phyloP scores from a whole-genome alignment of 192 early-diverging fungal genomes.

The Backusella mclennaniae region DNA sequence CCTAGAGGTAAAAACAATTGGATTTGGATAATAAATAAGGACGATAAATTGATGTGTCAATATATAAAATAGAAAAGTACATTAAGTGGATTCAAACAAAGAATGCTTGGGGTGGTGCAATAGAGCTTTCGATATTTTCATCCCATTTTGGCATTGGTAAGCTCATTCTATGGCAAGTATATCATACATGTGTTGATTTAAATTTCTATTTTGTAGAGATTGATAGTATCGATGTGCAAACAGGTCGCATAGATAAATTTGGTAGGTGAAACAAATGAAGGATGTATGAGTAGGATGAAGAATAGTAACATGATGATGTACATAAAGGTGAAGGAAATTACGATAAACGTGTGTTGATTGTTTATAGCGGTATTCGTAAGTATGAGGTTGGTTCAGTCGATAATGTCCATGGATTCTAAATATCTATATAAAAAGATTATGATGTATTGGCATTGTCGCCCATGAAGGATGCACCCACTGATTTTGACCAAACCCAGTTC shows the following conservation, averaged over 20 bases:
- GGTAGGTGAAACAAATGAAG: slow-evolving; percentile 39
- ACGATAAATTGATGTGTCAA: background rate
- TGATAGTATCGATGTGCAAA: slow-evolving; percentile 71
- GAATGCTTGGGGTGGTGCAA: slow-evolving; percentile 79
- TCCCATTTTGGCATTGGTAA: slow-evolving; percentile 57
- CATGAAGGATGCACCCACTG: slow-evolving; percentile 41
- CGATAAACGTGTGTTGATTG: slow-evolving; percentile 41
- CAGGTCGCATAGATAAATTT: slow-evolving; percentile 68
- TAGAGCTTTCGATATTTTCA: slow-evolving; percentile 76
- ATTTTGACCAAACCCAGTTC: slow-evolving; percentile 78
- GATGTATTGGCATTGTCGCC: slow-evolving; percentile 76
- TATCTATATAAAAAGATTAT: slow-evolving; percentile 53
- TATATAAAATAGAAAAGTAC: slow-evolving; percentile 46
- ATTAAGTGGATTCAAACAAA: slow-evolving; percentile 61
- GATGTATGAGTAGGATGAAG: background rate
- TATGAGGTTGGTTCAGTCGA: background rate
- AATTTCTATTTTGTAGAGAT: slow-evolving; percentile 52
- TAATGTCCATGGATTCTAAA: background rate
- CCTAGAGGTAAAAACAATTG: slow-evolving; percentile 12
- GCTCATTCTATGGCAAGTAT: background rate
- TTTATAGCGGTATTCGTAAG: slow-evolving; percentile 56
- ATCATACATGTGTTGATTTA: no score
- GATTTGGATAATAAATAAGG: background rate
- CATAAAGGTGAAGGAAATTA: slow-evolving; percentile 52
- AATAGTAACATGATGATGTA: no score